Percentiles rank a stretch among this genome's conserved stretches.
Conservation (phyloP, 1,139 yeast species). For the Petasospora fabianii region DNA sequence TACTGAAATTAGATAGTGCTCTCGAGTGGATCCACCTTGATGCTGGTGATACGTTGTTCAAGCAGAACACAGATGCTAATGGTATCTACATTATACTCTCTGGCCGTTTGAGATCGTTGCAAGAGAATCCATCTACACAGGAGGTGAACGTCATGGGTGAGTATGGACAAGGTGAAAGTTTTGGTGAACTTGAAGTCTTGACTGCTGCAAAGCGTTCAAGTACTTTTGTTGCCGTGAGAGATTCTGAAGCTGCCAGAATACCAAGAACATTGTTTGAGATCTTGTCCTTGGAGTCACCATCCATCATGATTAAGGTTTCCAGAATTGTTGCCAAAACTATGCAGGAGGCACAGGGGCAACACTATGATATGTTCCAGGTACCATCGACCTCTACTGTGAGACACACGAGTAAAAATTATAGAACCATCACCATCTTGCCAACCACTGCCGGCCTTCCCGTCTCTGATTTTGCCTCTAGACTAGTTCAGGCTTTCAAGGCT, state of each 20-base stretch:
- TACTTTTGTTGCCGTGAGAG: slow-evolving; percentile 84
- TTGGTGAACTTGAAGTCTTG: slow-evolving; percentile 93
- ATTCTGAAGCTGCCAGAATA: slow-evolving; percentile 88
- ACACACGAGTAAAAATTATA: slow-evolving; percentile 41
- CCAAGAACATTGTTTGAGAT: slow-evolving; percentile 88
- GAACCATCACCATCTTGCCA: slow-evolving; percentile 84
- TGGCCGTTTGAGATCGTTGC: slow-evolving; percentile 78
- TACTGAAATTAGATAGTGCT: slow-evolving; percentile 81
- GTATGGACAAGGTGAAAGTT: slow-evolving; percentile 89
- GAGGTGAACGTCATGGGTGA: slow-evolving; percentile 58
- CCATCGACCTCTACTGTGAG: slow-evolving; percentile 21
- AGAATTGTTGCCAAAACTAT: slow-evolving; percentile 81
- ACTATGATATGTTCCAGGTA: slow-evolving; percentile 31
- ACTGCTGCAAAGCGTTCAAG: slow-evolving; percentile 74
- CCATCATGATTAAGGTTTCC: slow-evolving; percentile 86
- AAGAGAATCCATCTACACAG: slow-evolving; percentile 20
- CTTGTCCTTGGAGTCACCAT: slow-evolving; percentile 79
- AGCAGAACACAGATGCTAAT: slow-evolving; percentile 85
- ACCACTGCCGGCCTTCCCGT: slow-evolving; percentile 79
- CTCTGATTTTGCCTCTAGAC: slow-evolving; percentile 71
- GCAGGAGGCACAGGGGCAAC: slow-evolving; percentile 19
- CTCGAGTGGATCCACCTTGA: slow-evolving; percentile 91
- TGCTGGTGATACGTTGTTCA: slow-evolving; percentile 77
- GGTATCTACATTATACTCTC: slow-evolving; percentile 89
- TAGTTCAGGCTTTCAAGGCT: slow-evolving; percentile 64